Evolutionary conservation across 2,329 filamentous ascomycete genomes (phyloP).

Genomic region (Penicillium sp.): DNA sequence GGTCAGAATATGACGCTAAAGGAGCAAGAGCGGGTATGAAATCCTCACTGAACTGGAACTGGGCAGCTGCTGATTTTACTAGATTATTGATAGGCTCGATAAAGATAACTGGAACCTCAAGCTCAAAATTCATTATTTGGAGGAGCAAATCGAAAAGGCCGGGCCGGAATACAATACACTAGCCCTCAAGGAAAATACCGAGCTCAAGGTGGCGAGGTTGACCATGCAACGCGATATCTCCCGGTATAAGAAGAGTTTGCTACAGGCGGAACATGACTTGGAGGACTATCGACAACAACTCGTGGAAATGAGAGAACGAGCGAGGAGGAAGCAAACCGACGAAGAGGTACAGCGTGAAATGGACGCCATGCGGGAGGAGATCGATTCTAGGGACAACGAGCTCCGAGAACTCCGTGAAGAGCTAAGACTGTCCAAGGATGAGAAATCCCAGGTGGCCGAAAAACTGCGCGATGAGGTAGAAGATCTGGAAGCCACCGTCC

Average conservation of each 20-base stretch:
- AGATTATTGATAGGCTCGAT: conserved; percentile 88
- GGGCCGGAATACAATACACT: conserved; percentile 89
- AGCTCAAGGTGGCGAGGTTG: conserved; percentile 89
- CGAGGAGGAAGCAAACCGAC: conserved; percentile 75
- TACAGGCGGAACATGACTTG: conserved; percentile 81
- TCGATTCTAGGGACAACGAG: conserved; percentile 53
- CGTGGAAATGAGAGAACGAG: conserved; percentile 78
- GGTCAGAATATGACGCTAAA: conserved; percentile 81
- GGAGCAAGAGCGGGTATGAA: conserved; percentile 82
- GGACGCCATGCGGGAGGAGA: conserved; percentile 53
- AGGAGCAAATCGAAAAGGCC: conserved; percentile 84
- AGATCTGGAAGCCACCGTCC: conserved; percentile 74
- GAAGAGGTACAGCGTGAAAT: conserved; percentile 70
- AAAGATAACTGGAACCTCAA: conserved; percentile 99
- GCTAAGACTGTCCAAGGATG: conserved; percentile 61
- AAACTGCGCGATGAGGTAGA: conserved; percentile 74
- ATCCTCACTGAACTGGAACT: not conserved
- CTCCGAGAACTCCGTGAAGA: conserved; percentile 53
- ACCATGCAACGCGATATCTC: conserved; percentile 87
- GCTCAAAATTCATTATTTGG: conserved; percentile 94
- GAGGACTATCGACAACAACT: conserved; percentile 83
- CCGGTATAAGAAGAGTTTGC: conserved; percentile 82
- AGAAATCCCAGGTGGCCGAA: conserved; percentile 62
- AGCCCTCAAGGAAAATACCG: conserved; percentile 91
- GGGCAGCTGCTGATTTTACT: conserved; percentile 18